Evolutionary conservation across 495 filamentous ascomycete genomes (phyloP), one percentile per base, ranked within the genome.

Genomic region (Penicillium turbatum): DNA sequence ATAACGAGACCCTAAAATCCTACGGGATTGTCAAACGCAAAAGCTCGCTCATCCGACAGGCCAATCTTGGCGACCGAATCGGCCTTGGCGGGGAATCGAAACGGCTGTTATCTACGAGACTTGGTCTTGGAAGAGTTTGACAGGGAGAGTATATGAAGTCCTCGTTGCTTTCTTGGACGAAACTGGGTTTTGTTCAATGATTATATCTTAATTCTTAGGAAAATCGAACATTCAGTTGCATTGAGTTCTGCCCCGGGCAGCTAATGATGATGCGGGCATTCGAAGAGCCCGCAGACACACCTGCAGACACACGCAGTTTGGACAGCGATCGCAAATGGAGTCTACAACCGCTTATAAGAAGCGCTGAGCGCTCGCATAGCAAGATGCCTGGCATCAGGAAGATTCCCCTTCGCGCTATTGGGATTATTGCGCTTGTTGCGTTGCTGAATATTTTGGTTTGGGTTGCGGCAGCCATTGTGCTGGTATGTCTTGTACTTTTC

Each of bases 371-470:
- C 46, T 75, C 67, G 12, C 77, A 83, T 66, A 51, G 58, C 44
- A 72, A 69, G 15, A 64, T 80, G 13, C 81, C 81, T 0, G 72
- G 73, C 0, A 63, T 84, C 41, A 66, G 73, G 21, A 78, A 74
- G 47, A 64, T 96, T 24, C 86, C 90, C 1, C 71, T 81, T 1
- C 77, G 82, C 1, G 87, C 86, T 0, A 59, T 90, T 29, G 78
- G 69, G 0, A 85, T 92, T 31, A 92, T 95, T 36, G 44, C 74
- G 44, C 67, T 82, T 11, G 71, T 96, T 31, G 70, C 85, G 1
- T 39, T 79, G 15, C 68, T 87, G 53, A 96, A 96, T 72, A 61
- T 79, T 17, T 21, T 87, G 5, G 79, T 87, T 10, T 96, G 90
- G 90, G 76, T 81, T 53, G 85, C 79, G 6, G 81, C 82, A 9